Conservation (phyloP, 2,329 filamentous ascomycete species). For the Exophiala sp. region DNA sequence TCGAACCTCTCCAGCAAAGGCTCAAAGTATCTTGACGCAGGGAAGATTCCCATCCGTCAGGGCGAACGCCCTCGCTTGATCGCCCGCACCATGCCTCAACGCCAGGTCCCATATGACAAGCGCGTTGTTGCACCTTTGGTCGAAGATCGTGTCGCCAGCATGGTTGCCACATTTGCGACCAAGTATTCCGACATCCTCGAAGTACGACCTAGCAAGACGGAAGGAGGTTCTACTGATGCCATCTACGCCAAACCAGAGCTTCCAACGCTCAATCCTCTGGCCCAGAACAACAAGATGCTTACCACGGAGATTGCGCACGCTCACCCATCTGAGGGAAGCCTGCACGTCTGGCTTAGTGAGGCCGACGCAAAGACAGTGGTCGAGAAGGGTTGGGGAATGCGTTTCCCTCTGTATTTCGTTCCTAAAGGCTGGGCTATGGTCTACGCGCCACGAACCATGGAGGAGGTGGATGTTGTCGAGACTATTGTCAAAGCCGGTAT, state of each 20-base stretch:
- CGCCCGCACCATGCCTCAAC: conserved; percentile 24
- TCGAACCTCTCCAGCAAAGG: conserved; percentile 15
- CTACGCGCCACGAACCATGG: conserved; percentile 18
- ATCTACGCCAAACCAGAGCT: conserved; percentile 17
- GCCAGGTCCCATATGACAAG: conserved; percentile 19
- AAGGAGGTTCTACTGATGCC: conserved; percentile 17
- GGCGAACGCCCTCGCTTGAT: conserved; percentile 14
- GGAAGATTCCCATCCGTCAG: conserved; percentile 5
- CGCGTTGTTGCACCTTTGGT: conserved; percentile 9
- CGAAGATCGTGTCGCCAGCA: conserved; percentile 7
- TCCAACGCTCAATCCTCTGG: conserved; percentile 11
- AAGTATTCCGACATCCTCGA: conserved; percentile 15
- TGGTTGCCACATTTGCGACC: conserved; percentile 13
- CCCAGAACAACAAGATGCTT: conserved; percentile 10
- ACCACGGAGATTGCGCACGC: conserved; percentile 19
- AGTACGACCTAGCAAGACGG: conserved; percentile 19
- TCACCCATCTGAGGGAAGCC: conserved; percentile 16
- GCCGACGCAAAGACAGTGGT: conserved; percentile 21
- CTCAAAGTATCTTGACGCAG: conserved; percentile 17
- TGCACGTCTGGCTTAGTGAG: conserved; percentile 23
- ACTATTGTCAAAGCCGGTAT: conserved; percentile 18
- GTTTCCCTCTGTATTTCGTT: conserved; percentile 18
- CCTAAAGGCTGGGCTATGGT: conserved; percentile 23
- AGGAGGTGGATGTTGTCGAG: conserved; percentile 23
- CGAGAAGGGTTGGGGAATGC: conserved; percentile 21